These are phyloP conservation scores for Syzygium jambos DNA, from an alignment of 345 rosid species.

Conservation along the genomic window DNA sequence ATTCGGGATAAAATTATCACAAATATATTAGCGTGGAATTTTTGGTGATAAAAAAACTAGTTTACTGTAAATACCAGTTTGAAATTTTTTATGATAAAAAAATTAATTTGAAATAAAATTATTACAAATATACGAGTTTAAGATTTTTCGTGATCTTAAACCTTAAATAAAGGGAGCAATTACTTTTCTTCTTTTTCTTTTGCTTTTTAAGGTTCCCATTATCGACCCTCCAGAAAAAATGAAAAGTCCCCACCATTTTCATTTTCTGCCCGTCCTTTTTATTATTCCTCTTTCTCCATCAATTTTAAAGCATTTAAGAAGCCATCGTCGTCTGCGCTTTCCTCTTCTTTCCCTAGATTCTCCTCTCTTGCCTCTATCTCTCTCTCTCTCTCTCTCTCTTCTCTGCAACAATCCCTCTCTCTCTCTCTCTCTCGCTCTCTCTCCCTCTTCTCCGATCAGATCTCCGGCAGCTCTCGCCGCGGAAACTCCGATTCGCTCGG, in stretches of 20 bases:
- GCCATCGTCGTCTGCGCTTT: background rate
- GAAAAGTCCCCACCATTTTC: background rate
- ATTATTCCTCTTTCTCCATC: background rate
- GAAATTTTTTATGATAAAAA: no score
- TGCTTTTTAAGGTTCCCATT: background rate
- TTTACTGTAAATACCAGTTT: no score
- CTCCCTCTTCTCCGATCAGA: background rate
- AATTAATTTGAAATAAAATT: no score
- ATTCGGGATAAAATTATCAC: no score
- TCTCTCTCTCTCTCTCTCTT: background rate
- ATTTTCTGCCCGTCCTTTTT: background rate
- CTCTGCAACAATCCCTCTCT: background rate
- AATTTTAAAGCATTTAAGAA: background rate
- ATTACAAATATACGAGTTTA: no score
- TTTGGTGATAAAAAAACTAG: no score
- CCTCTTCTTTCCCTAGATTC: background rate
- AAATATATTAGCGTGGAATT: no score
- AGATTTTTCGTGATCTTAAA: no score
- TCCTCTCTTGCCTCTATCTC: background rate
- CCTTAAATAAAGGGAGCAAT: background rate
- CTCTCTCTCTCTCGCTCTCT: background rate
- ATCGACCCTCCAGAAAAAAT: background rate
- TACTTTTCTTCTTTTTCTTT: background rate
- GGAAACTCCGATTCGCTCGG: background rate
- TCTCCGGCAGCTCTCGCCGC: background rate